These are phyloP conservation scores for Coemansia sp. DNA, from an alignment of 192 early-diverging fungal species.

Conservation along the genomic window DNA sequence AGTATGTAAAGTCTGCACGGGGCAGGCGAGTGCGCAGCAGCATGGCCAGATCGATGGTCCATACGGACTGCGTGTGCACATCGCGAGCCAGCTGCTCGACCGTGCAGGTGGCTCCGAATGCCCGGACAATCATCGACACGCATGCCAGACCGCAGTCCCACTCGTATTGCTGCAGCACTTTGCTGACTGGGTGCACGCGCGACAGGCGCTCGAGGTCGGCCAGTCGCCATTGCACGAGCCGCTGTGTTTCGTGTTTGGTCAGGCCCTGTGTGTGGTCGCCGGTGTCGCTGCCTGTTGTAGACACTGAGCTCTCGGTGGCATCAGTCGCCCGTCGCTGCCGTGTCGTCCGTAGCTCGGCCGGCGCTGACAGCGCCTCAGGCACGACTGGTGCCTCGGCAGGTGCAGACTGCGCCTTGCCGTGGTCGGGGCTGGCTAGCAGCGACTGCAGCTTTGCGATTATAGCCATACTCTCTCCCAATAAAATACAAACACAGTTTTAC, in stretches of 20 bases:
- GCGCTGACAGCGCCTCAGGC: neutral
- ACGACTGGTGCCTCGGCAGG: neutral
- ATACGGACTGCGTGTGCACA: conserved; percentile 65
- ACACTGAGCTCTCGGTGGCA: neutral
- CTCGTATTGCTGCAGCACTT: conserved; percentile 47
- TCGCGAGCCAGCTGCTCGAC: conserved; percentile 60
- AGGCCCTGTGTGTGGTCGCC: neutral
- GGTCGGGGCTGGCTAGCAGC: neutral
- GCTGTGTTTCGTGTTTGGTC: conserved; percentile 31
- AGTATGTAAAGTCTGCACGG: conserved; percentile 84
- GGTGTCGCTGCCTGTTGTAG: neutral
- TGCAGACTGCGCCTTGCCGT: neutral
- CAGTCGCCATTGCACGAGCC: conserved; percentile 32
- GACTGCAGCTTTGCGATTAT: conserved; percentile 2
- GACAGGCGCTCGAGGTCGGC: conserved; percentile 43
- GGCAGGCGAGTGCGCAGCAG: conserved; percentile 66
- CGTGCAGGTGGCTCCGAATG: conserved; percentile 58
- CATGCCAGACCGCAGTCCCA: conserved; percentile 93
- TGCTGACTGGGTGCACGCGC: conserved; percentile 50
- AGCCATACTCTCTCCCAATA: neutral
- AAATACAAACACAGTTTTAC: too few relatives aligned
- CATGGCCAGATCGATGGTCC: conserved; percentile 90
- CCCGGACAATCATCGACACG: conserved; percentile 74
- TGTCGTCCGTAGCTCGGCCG: neutral
- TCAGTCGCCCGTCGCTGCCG: neutral